Evolutionary conservation across 257 asterid species (phyloP).

Genomic region (Penstemon newberryi): DNA sequence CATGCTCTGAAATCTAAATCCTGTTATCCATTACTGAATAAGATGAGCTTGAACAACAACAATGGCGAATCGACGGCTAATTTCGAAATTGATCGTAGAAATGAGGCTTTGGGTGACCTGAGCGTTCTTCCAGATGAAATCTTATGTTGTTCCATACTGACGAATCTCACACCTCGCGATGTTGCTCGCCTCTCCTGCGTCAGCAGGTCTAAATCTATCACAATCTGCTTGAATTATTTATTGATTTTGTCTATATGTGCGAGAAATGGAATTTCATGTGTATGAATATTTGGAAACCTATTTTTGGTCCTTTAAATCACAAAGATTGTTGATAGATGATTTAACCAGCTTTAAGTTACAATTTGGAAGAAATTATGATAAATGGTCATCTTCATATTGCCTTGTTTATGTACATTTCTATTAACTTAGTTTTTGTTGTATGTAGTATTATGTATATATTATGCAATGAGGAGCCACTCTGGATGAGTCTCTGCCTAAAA

Average conservation of each 20-base stretch:
- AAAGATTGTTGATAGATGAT: too few species aligned
- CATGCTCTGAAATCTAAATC: slow-evolving; percentile 24
- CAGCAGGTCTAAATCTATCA: slow-evolving; percentile 59
- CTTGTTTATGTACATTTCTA: slow-evolving; percentile 12
- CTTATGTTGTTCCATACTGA: slow-evolving; percentile 43
- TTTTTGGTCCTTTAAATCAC: neutral
- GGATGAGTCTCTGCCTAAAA: slow-evolving; percentile 82
- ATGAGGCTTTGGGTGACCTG: slow-evolving; percentile 75
- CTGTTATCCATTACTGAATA: neutral
- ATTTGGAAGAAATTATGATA: too few species aligned
- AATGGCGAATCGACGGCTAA: slow-evolving; percentile 19
- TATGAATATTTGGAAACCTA: neutral
- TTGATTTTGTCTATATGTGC: neutral
- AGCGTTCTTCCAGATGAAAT: slow-evolving; percentile 77
- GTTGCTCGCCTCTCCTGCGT: slow-evolving; percentile 86
- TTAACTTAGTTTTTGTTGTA: slow-evolving; percentile 27
- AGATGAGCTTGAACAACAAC: neutral
- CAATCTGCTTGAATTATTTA: slow-evolving; percentile 1
- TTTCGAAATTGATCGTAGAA: slow-evolving; percentile 52
- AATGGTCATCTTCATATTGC: slow-evolving; percentile 13
- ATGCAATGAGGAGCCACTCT: slow-evolving; percentile 96
- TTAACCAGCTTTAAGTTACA: too few species aligned
- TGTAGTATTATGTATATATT: slow-evolving; percentile 88
- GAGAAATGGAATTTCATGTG: too few species aligned
- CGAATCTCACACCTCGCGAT: slow-evolving; percentile 67